A percentile compares a stretch with the other conserved stretches of the same genome.
phyloP scores from a whole-genome alignment of 2,329 filamentous ascomycete species.

The Exophiala bonariae region DNA sequence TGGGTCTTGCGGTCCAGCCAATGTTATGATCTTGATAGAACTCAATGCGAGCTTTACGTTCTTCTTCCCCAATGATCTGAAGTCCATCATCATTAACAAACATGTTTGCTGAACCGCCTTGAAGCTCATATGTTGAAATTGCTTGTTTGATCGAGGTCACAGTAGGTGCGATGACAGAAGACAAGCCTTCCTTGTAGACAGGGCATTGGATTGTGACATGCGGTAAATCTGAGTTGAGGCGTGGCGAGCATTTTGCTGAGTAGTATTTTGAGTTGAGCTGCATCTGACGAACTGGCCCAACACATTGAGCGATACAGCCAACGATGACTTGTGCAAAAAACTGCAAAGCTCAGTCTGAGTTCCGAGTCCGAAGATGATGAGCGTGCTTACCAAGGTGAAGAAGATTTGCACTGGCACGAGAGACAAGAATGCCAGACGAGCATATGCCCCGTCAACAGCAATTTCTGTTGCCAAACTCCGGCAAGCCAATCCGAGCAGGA shows the following conservation, averaged over 20 bases:
- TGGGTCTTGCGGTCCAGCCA: conserved; percentile 50
- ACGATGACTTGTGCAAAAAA: conserved; percentile 80
- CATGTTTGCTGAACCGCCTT: conserved; percentile 40
- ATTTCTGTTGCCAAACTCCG: conserved; percentile 69
- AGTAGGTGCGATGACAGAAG: conserved; percentile 63
- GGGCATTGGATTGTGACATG: conserved; percentile 76
- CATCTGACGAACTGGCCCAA: conserved; percentile 74
- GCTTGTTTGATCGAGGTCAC: conserved; percentile 57
- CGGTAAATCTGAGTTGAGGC: conserved; percentile 51
- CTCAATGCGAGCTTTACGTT: conserved; percentile 44
- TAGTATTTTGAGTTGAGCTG: conserved; percentile 78
- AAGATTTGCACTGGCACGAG: conserved; percentile 73
- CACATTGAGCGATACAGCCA: conserved; percentile 71
- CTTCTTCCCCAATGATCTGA: conserved; percentile 40
- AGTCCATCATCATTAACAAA: conserved; percentile 43
- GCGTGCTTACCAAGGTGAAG: conserved; percentile 62
- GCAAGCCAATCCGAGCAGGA: conserved; percentile 69
- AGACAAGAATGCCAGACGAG: conserved; percentile 64
- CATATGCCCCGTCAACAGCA: conserved; percentile 62
- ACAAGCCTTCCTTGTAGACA: conserved; percentile 82
- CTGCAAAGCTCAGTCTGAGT: conserved; percentile 28
- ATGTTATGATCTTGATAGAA: conserved; percentile 54
- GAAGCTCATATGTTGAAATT: conserved; percentile 63
- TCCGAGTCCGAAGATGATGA: conserved; percentile 24
- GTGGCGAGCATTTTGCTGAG: conserved; percentile 68